Base-by-base conservation (phyloP, 2,329 filamentous ascomycete species). In the Tolypocladium amazonense region DNA sequence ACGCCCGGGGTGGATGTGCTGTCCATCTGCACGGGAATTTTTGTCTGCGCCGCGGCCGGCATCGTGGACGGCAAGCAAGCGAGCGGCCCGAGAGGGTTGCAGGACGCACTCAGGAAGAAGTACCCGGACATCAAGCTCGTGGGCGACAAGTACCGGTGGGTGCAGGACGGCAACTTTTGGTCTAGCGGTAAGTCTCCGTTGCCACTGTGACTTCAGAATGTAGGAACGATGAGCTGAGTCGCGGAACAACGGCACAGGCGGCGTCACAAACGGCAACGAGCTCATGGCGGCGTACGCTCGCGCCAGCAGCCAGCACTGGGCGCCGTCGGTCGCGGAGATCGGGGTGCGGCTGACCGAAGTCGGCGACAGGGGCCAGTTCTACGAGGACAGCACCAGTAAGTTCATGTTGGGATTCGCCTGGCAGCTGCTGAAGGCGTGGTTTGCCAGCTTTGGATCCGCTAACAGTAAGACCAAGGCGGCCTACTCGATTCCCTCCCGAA, bases 221-320 rank as follows among this genome's bases (percentile, higher is more conserved):
- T 9, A 12, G 35, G 35, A 37, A 3, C 9, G 14, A 3, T 9
- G 35, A 9, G 35, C 53, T 54, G 18, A 37, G 30, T 11, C 27
- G 41, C 35, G 14, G 35, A 18, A 15, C 18, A 23, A 14, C 11
- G 52, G 30, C n/a, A 14, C 15, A 81, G 79, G 79, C n/a, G 79
- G 79, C 57, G 70, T 83, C 58, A 83, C 81, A 15, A 83, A 83
- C 62, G 80, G 80, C 38, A 82, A 83, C 63, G 81, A 84, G 60
- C 72, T 84, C 58, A 76, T 82, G 53, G 77, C 77, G 23, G 80
- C 79, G 2, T 84, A 83, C 65, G 75, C 76, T 11, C 74, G 78
- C 41, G 69, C 73, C 7, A 72, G 72, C 7, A 72, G 72, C 52
- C 71, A 73, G 58, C 74, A 74, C 59, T 79, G 81, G 65, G 73